Percentiles rank a stretch among this genome's conserved stretches.
phyloP scores from a whole-genome alignment of 768 basidiomycete genomes.

The Xerocomellus dryophilus region DNA sequence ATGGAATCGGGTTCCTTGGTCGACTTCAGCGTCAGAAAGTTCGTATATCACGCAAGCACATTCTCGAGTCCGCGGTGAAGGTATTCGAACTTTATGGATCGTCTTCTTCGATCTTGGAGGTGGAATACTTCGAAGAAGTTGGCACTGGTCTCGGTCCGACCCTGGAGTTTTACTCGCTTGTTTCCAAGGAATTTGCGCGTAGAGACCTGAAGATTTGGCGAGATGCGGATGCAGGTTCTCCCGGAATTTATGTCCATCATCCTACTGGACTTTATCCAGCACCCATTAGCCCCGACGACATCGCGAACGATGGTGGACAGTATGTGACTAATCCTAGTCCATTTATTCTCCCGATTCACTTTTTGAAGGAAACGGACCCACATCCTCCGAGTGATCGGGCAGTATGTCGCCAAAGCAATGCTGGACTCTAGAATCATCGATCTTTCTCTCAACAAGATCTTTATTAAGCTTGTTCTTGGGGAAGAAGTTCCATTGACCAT shows the following conservation, averaged over 20 bases:
- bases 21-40: conserved; percentile 95
- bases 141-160: conserved; percentile 97
- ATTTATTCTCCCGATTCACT: not conserved
- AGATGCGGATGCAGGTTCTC: conserved; percentile 64
- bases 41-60: conserved; percentile 89
- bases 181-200: conserved; percentile 91
- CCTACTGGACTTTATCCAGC: conserved; percentile 86
- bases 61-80: conserved; percentile 94
- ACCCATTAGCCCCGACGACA: conserved; percentile 69
- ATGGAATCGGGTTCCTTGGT: conserved; percentile 88
- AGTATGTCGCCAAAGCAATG: conserved; percentile 96
- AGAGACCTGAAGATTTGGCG: conserved; percentile 90
- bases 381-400: conserved; percentile 86
- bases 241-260: conserved; percentile 76
- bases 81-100: conserved; percentile 96
- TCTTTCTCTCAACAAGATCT: conserved; percentile 90
- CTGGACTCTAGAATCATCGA: conserved; percentile 97
- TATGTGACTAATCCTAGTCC: conserved; percentile 36
- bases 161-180: conserved; percentile 97
- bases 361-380: conserved; percentile 71
- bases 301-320: conserved; percentile 72
- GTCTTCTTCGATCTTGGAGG: conserved; percentile 89
- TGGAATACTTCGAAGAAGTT: conserved; percentile 98
- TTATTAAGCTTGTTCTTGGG: conserved; percentile 85
- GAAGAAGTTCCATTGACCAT: conserved; percentile 82